Base-by-base conservation (phyloP, 352 stramenopile genomes). In the Phytophthora litchii region DNA sequence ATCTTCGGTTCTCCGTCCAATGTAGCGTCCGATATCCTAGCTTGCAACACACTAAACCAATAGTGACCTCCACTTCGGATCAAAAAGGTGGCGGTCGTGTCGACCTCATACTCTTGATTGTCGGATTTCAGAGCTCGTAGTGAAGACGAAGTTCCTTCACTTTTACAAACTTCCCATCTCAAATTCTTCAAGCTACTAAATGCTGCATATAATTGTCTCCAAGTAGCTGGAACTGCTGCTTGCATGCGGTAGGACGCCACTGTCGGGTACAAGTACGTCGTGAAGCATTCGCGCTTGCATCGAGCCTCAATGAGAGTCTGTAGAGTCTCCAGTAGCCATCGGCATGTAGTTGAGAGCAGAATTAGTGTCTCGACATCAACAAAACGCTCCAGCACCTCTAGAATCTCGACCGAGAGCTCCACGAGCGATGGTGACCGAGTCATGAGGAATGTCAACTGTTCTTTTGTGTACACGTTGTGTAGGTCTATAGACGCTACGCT, bases 231-330 rank as follows among this genome's bases (percentile, higher is more conserved):
- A 17, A 88, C 79, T 1, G 70, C 54, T n/a, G 74, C 70, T 14
- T 83, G 64, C 65, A 89, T 89, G 23, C 80, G 67, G 38, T 89
- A 87, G 9, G 74, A 79, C 36, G 80, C 77, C 46, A 92, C 78
- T 1, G 80, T 91, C 23, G 83, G 65, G 21, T 81, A 64, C 16
- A 92, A 50, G 51, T 72, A 88, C 49, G 67, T 72, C 1, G 58
- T 68, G 60, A 92, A 81, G 67, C 83, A 91, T 42, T 84, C 79
- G 52, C 54, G 71, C 70, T 89, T 90, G 59, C 80, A 91, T 16
- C 80, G 72, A 25, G 42, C n/a, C 20, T 79, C 69, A 0, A 70
- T 58, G 16, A 62, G 43, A 3, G 45, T 27, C 19, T 34, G 31
- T 19, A 74, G 21, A 16, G 29, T 14, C 14, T 45, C 21, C 16